phyloP scores from a whole-genome alignment of 2,329 filamentous ascomycete genomes.

The Colletotrichum sp. region DNA sequence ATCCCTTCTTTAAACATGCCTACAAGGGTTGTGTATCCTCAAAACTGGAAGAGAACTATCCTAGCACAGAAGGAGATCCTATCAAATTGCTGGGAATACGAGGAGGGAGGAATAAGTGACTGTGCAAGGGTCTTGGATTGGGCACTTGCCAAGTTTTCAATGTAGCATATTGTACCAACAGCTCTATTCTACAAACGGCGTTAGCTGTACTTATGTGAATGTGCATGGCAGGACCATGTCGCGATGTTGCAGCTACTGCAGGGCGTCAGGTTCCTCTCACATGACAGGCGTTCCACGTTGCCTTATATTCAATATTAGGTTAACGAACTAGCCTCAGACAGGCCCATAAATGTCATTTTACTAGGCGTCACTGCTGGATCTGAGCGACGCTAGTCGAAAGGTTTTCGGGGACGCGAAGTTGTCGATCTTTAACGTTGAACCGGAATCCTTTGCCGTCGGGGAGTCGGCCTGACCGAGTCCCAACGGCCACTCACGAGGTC shows the following conservation, averaged over 20 bases:
- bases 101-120: constrained; percentile 17
- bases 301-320: neutral
- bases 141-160: constrained; percentile 11
- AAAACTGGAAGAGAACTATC: constrained; percentile 5
- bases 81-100: constrained; percentile 13
- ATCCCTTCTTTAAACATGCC: constrained; percentile 17
- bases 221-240: neutral
- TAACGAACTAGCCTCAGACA: neutral
- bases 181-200: neutral
- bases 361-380: neutral
- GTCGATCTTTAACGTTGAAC: neutral
- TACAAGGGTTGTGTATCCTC: neutral
- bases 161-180: neutral
- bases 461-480: neutral
- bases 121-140: constrained; percentile 11
- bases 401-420: neutral
- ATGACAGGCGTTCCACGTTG: neutral
- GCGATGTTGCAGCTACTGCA: neutral
- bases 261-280: neutral
- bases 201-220: neutral
- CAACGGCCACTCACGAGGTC: neutral
- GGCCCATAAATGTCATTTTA: neutral
- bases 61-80: constrained; percentile 10
- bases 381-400: neutral
- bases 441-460: neutral